Evolutionary conservation across 768 basidiomycete genomes (phyloP).

Genomic region (Boletus reticulatus): DNA sequence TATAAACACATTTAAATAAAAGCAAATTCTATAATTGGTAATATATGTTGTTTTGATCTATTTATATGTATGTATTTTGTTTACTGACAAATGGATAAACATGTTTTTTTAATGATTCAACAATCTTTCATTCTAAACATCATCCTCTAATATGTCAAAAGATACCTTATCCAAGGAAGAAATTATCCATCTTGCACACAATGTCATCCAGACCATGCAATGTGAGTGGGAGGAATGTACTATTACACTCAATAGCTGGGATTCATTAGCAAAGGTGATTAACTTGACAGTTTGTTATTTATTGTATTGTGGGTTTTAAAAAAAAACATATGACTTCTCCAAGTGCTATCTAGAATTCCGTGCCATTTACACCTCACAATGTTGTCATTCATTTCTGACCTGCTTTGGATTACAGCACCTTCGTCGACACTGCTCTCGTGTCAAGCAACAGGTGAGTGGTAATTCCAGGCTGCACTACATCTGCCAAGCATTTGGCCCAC

Average conservation of each 20-base stretch:
- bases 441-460: conserved; percentile 11
- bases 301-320: too few species aligned
- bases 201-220: conserved; percentile 22
- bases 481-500: neutral
- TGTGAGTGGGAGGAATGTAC: conserved; percentile 31
- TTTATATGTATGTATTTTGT: conserved; percentile 10
- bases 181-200: conserved; percentile 20
- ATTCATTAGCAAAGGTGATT: conserved; percentile 30
- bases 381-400: conserved; percentile 8
- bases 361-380: neutral
- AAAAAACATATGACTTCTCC: neutral
- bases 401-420: conserved; percentile 22
- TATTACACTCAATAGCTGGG: conserved; percentile 28
- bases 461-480: neutral
- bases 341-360: conserved; percentile 4
- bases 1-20: too few species aligned
- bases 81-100: too few species aligned
- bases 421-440: conserved; percentile 22
- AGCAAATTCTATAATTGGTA: too few species aligned
- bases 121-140: neutral
- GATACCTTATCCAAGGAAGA: conserved; percentile 21
- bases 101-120: neutral
- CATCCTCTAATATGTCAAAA: conserved; percentile 14
- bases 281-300: conserved; percentile 2
- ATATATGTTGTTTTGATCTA: neutral